phyloP scores from a whole-genome alignment of 75 land plant species.

The Picea sitchensis region DNA sequence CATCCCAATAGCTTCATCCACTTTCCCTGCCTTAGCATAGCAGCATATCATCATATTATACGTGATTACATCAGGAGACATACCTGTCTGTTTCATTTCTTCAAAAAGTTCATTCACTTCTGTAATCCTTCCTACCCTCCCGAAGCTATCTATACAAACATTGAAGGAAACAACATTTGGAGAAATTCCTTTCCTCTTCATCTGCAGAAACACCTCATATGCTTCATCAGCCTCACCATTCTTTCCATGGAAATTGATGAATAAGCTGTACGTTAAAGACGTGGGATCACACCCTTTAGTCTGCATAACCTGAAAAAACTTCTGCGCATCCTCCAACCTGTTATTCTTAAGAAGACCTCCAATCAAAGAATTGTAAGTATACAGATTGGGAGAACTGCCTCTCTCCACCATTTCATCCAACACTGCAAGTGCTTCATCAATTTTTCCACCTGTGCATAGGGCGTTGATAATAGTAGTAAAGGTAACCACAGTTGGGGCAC shows the following conservation, averaged over 20 bases:
- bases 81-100: constrained; percentile 36
- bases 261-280: constrained; percentile 41
- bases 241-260: constrained; percentile 69
- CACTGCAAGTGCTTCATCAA: constrained; percentile 46
- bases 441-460: constrained; percentile 46
- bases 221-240: constrained; percentile 45
- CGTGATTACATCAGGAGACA: constrained; percentile 63
- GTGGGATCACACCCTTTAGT: constrained; percentile 31
- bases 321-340: constrained; percentile 45
- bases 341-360: constrained; percentile 47
- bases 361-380: constrained; percentile 67
- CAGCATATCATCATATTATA: constrained; percentile 71
- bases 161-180: constrained; percentile 62
- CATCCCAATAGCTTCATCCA: constrained; percentile 60
- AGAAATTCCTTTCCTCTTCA: constrained; percentile 42
- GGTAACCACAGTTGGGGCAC: constrained; percentile 65
- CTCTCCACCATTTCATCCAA: constrained; percentile 40
- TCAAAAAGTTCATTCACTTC: constrained; percentile 39
- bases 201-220: constrained; percentile 42
- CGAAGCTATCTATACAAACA: constrained; percentile 60
- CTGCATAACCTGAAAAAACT: constrained; percentile 38
- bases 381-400: constrained; percentile 47
- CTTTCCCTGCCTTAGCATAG: constrained; percentile 42
- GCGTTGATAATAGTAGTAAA: constrained; percentile 67
- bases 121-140: constrained; percentile 31